These are phyloP conservation scores for Boletales sp. DNA, from an alignment of 768 basidiomycete species.

Conservation along the genomic window DNA sequence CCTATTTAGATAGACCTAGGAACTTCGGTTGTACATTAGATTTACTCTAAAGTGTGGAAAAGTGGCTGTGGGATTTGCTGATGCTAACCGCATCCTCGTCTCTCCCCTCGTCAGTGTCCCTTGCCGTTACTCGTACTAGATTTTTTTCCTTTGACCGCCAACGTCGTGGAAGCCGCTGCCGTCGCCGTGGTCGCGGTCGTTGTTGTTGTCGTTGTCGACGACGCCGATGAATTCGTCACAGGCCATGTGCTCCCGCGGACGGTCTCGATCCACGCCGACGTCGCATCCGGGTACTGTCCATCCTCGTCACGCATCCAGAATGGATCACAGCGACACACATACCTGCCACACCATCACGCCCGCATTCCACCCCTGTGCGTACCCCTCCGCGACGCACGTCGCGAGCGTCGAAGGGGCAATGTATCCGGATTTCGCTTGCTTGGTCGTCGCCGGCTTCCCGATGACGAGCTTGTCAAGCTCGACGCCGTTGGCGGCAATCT, in stretches of 20 bases:
- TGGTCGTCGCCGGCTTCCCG: constrained; percentile 46
- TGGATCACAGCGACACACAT: too few relatives aligned
- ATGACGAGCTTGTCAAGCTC: constrained; percentile 50
- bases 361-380: constrained; percentile 56
- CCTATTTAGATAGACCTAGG: too few relatives aligned
- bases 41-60: too few relatives aligned
- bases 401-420: constrained; percentile 56
- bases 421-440: constrained; percentile 50
- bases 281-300: constrained; percentile 37
- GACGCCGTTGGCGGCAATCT: constrained; percentile 48
- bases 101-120: too few relatives aligned
- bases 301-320: too few relatives aligned
- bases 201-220: background rate
- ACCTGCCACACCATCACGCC: constrained; percentile 36
- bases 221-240: constrained; percentile 3
- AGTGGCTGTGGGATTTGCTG: too few relatives aligned
- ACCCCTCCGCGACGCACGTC: constrained; percentile 57
- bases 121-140: background rate
- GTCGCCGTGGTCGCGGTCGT: constrained; percentile 20
- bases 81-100: too few relatives aligned
- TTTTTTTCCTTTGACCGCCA: constrained; percentile 22
- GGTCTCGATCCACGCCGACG: constrained; percentile 37
- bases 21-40: too few relatives aligned
- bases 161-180: constrained; percentile 40
- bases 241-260: constrained; percentile 39